Conservation (phyloP, 805 yeast genomes). For the Lipomyces starkeyi region DNA sequence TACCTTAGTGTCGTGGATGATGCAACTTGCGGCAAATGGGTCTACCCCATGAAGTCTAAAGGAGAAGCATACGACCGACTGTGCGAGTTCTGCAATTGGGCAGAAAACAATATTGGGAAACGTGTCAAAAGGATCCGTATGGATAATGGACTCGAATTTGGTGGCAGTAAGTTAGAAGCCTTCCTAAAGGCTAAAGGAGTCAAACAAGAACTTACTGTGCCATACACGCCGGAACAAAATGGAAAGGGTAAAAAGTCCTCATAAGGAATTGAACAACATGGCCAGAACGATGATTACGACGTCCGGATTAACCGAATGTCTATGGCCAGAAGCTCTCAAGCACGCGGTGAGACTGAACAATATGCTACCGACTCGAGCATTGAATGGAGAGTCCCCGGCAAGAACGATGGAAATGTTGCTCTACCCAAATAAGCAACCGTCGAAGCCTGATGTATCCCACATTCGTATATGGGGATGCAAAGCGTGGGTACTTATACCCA, state of each 20-base stretch:
- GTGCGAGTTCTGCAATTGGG: not conserved
- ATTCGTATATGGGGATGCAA: not conserved
- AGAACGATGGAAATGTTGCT: not conserved
- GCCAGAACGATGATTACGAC: not conserved
- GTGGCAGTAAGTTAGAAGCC: conserved; percentile 3
- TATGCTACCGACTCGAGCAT: not conserved
- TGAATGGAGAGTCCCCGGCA: not conserved
- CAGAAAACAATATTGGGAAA: not conserved
- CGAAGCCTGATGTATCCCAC: not conserved
- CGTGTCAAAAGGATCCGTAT: not conserved
- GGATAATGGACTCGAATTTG: conserved; percentile 2
- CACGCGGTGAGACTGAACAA: not conserved
- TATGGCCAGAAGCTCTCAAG: conserved; percentile 6
- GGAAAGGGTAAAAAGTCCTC: not conserved
- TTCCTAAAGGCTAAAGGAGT: not conserved
- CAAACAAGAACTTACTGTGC: conserved; percentile 2
- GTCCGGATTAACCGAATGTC: not conserved
- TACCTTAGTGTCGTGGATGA: conserved; percentile 8
- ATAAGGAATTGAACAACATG: not conserved
- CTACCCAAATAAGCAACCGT: not conserved
- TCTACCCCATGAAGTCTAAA: not conserved
- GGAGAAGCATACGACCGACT: conserved; percentile 1
- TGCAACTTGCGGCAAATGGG: conserved; percentile 7
- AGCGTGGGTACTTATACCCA: not conserved
- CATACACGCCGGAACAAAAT: not conserved